phyloP scores from a whole-genome alignment of 768 basidiomycete genomes.

The Mycena rebaudengoi region DNA sequence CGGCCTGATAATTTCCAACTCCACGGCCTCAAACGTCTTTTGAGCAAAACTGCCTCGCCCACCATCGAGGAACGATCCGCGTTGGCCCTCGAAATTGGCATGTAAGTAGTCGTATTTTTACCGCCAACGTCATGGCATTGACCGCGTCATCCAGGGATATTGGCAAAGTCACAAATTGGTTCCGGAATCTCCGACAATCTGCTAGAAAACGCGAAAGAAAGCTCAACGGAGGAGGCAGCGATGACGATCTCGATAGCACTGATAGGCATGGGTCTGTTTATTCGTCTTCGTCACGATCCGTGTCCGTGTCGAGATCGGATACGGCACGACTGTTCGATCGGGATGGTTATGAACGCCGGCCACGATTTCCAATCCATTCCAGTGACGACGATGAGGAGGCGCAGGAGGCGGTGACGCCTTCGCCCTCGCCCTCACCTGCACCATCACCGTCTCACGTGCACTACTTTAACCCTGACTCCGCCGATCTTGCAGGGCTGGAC shows the following conservation, averaged over 20 bases:
- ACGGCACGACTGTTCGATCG: slow-evolving; percentile 15
- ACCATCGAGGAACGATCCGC: slow-evolving; percentile 82
- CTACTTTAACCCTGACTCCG: no score
- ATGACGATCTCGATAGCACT: slow-evolving; percentile 55
- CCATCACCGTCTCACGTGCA: slow-evolving; percentile 32
- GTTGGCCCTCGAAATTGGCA: slow-evolving; percentile 80
- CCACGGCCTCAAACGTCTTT: slow-evolving; percentile 75
- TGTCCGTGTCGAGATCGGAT: slow-evolving; percentile 21
- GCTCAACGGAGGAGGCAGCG: slow-evolving; percentile 37
- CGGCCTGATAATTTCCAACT: slow-evolving; percentile 85
- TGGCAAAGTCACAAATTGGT: slow-evolving; percentile 89
- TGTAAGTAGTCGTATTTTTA: no score
- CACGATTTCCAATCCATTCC: slow-evolving; percentile 9
- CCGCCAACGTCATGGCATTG: no score
- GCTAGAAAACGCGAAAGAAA: slow-evolving; percentile 70
- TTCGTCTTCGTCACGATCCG: slow-evolving; percentile 23
- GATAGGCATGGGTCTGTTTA: slow-evolving; percentile 21
- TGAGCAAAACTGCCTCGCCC: slow-evolving; percentile 73
- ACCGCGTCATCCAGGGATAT: no score
- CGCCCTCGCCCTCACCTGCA: slow-evolving; percentile 11
- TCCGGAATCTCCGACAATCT: slow-evolving; percentile 84
- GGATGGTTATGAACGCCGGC: background rate
- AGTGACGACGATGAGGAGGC: slow-evolving; percentile 29
- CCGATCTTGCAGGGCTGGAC: slow-evolving; percentile 57
- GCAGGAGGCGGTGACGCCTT: slow-evolving; percentile 25